Base-by-base conservation (phyloP, 2,329 filamentous ascomycete genomes). In the Dactylonectria estremocensis region DNA sequence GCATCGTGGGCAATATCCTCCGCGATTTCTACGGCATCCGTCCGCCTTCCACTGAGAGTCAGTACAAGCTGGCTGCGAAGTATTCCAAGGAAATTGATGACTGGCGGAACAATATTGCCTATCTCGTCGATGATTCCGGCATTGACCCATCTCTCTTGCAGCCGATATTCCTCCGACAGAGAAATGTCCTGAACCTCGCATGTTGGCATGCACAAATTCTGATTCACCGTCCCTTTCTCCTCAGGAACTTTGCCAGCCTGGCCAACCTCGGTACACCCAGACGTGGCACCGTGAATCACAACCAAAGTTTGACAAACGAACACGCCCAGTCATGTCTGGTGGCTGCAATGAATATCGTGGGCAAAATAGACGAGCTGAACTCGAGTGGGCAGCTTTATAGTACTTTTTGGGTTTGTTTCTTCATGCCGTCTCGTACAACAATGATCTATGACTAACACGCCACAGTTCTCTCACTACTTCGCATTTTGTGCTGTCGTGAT, bases 401-500 rank as follows among this genome's bases (percentile, higher is more conserved):
- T 16, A 70, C 67, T 0, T 63, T 72, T 5, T 72, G 56, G 53
- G 69, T 72, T 64, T 10, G 58, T 45, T 11, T 80, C 57, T 68
- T 68, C 84, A 31, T 16, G 11, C 16, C n/a, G 16, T 1, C 16
- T 6, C 14, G 8, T 2, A 5, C 2, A 43, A 9, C 10, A 82
- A 81, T 81, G 9, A 77, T 78, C 16, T 31, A 14, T 13, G 22
- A n/a, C 13, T 60, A 8, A 28, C 33, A 5, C 10, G 5, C 18
- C 2, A 78, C 14, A 68, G 66, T 68, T 68, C 16, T 54, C 57
- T 1, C 82, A 82, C 24, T 85, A 86, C 61, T 83, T 82, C 59
- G 83, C 80, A 1, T 86, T 85, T 50, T 83, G 77, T 13, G 84
- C 83, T 0, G 80, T 83, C 3, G 81, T 84, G 1, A 78, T 85